A percentile compares a stretch with the other conserved stretches of the same genome.
Evolutionary conservation across 345 rosid species (phyloP).

Genomic region (Adansonia digitata): DNA sequence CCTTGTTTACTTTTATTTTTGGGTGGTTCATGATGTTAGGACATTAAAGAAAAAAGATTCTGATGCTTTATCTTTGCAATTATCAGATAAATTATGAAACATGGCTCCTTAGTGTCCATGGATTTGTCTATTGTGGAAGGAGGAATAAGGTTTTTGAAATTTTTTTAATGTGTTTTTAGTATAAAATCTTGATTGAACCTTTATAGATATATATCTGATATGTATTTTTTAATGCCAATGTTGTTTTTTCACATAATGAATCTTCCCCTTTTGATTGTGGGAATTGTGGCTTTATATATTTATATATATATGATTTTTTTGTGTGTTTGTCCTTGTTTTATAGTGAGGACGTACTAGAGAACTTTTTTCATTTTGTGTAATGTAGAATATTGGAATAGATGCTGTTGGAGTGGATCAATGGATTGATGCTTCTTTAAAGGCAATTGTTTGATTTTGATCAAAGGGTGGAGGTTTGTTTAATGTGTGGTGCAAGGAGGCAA

Average conservation of each 20-base stretch:
- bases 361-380: constrained; percentile 24
- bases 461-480: constrained; percentile 7
- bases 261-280: constrained; percentile 35
- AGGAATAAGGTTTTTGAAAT: constrained; percentile 41
- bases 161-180: constrained; percentile 1
- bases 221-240: constrained; percentile 27
- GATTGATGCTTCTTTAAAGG: constrained; percentile 17
- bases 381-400: constrained; percentile 41
- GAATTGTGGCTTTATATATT: constrained; percentile 20
- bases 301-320: background rate
- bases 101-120: constrained; percentile 32
- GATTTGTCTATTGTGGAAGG: constrained; percentile 39
- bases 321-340: constrained; percentile 13
- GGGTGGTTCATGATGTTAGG: constrained; percentile 17
- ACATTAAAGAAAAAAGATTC: constrained; percentile 34
- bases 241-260: constrained; percentile 52
- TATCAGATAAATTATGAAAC: constrained; percentile 19
- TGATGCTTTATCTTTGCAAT: constrained; percentile 45
- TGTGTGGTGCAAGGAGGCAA: constrained; percentile 10
- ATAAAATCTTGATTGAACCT: constrained; percentile 8
- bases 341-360: constrained; percentile 8
- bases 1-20: constrained; percentile 15
- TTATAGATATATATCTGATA: constrained; percentile 17
- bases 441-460: background rate
- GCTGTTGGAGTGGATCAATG: constrained; percentile 16